phyloP scores from a whole-genome alignment of 441 rosid genomes.

The Corymbia calophylla region DNA sequence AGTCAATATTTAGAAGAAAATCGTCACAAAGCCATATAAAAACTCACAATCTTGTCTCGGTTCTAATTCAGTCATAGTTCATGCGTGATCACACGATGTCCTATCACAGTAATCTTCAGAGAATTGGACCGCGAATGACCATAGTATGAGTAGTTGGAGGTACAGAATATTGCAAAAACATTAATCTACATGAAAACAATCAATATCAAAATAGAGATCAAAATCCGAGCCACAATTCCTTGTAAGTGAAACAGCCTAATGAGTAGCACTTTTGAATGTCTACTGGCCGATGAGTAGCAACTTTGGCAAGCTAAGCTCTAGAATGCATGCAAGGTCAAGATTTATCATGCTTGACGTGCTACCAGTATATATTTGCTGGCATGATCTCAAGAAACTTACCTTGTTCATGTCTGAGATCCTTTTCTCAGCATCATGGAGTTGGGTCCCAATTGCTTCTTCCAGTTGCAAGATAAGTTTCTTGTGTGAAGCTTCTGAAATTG shows the following conservation, averaged over 20 bases:
- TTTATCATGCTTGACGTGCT: neutral
- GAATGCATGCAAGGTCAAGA: neutral
- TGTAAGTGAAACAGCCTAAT: neutral
- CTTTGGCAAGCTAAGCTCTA: neutral
- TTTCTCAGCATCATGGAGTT: constrained; percentile 53
- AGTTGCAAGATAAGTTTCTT: constrained; percentile 51
- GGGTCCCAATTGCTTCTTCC: constrained; percentile 56
- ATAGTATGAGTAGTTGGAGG: neutral
- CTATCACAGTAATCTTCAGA: neutral
- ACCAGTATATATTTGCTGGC: neutral
- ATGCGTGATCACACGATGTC: neutral
- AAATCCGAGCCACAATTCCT: neutral
- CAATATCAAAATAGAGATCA: neutral
- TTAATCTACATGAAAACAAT: neutral
- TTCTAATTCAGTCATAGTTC: neutral
- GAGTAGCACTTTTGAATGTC: neutral
- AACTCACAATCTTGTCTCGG: neutral
- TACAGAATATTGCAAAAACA: neutral
- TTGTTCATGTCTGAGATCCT: constrained; percentile 51
- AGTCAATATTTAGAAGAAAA: constrained; percentile 7
- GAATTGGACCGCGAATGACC: neutral
- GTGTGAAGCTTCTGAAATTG: constrained; percentile 52
- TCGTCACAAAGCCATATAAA: neutral
- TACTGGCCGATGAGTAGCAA: neutral
- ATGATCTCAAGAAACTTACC: constrained; percentile 36